These are phyloP conservation scores for Colletotrichum camelliae DNA, from an alignment of 2,329 filamentous ascomycete genomes.

Conservation along the genomic window DNA sequence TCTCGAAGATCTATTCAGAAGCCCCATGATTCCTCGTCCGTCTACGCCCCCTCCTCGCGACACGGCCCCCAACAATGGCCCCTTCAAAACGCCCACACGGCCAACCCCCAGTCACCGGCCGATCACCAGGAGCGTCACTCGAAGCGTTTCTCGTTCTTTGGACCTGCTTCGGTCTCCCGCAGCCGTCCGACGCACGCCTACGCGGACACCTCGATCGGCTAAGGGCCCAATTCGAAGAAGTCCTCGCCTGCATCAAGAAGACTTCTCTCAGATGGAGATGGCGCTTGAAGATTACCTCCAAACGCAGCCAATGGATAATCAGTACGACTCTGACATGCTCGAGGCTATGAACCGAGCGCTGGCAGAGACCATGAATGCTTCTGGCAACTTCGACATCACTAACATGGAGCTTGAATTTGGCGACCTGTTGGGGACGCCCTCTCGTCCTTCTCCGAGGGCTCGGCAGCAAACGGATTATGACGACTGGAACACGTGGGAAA, in stretches of 20 bases:
- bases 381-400: constrained; percentile 12
- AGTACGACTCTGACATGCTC: constrained; percentile 18
- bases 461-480: constrained; percentile 2
- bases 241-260: constrained; percentile 15
- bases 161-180: constrained; percentile 49
- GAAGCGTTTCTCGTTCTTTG: constrained; percentile 64
- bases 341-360: constrained; percentile 20
- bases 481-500: constrained; percentile 16
- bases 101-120: constrained; percentile 66
- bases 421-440: constrained; percentile 8
- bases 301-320: constrained; percentile 3
- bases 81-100: constrained; percentile 68
- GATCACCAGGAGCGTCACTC: constrained; percentile 66
- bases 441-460: background rate
- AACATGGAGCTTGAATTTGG: constrained; percentile 18
- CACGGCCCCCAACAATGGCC: constrained; percentile 48
- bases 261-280: constrained; percentile 17
- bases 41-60: constrained; percentile 59
- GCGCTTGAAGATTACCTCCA: constrained; percentile 17
- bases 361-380: constrained; percentile 9
- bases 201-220: constrained; percentile 43
- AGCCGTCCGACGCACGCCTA: constrained; percentile 55
- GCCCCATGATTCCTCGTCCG: constrained; percentile 46
- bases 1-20: constrained; percentile 72
- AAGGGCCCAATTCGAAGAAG: constrained; percentile 12